A percentile compares a stretch with the other conserved stretches of the same genome.
These are phyloP conservation scores for Penicillium sp. DNA, from an alignment of 2,329 filamentous ascomycete species.

Conservation along the genomic window DNA sequence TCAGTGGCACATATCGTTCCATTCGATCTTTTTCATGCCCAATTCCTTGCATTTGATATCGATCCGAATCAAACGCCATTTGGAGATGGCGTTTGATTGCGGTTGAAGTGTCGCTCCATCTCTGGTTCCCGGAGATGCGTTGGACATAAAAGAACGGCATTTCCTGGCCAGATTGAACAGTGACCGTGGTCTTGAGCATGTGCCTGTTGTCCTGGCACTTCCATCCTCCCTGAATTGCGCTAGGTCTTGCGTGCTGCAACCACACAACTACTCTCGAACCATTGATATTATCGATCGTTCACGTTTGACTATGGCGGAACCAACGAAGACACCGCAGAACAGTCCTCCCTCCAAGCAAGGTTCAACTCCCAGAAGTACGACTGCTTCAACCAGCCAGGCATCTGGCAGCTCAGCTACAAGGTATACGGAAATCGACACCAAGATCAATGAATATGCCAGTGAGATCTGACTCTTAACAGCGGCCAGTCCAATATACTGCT, in stretches of 20 bases:
- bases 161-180: not conserved
- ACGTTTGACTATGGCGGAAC: not conserved
- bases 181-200: not conserved
- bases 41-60: not conserved
- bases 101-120: not conserved
- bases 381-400: not conserved
- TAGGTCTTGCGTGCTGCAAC: not conserved
- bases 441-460: not conserved
- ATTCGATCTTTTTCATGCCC: not conserved
- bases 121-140: not conserved
- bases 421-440: not conserved
- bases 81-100: not conserved
- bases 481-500: not conserved
- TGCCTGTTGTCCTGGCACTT: not conserved
- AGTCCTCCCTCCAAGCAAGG: not conserved
- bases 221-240: not conserved
- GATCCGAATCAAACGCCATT: not conserved
- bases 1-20: not conserved
- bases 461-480: not conserved
- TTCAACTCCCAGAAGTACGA: not conserved
- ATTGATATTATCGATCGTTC: not conserved
- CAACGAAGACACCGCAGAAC: not conserved
- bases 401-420: not conserved
- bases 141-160: slow-evolving; percentile 2
- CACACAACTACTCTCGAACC: not conserved